Evolutionary conservation across 352 stramenopile genomes (phyloP), one percentile per base, ranked within the genome.

Genomic region (Phytophthora cactorum): DNA sequence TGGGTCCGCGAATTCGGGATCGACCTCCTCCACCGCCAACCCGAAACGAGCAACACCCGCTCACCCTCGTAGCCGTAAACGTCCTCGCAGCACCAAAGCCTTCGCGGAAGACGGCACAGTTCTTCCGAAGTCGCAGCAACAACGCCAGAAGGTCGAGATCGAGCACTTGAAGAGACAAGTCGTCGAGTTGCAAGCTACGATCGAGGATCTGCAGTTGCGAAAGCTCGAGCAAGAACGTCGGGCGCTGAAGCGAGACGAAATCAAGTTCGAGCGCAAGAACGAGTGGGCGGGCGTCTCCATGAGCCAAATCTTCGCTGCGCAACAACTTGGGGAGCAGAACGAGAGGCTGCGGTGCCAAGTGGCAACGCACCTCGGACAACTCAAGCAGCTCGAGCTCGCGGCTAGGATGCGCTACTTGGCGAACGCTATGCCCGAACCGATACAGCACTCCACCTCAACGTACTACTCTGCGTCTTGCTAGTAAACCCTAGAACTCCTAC

Each of bases 321-420:
- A 78, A 3, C 61, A 70, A 44, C 71, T 78, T 2, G 61, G 74
- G 15, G 25, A 77, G 25, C 64, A 89, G 58, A 87, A 87, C 56
- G 38, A 60, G 25, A 81, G 75, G 39, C 63, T 87, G 10, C 69
- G 72, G 47, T 57, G 62, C 6, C 56, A 77, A 57, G 57, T 86
- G 28, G 51, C 70, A 2, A 44, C 49, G 2, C 66, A 65, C 31
- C 43, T 75, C 12, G 59, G 61, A 15, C 47, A 77, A 10, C 61
- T 79, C 32, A 50, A 79, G 36, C 68, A 66, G 7, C 61, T 81
- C 28, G 54, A 78, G 56, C 55, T 64, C 2, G 41, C 68, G 10
- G 62, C 63, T 38, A 58, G 59, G 39, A 65, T 36, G 0, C 53
- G 55, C 0, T 64, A 62, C 41, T 58, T 70, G 32, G 27, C 47